phyloP scores from a whole-genome alignment of 495 filamentous ascomycete genomes.

The Talaromyces ruber region DNA sequence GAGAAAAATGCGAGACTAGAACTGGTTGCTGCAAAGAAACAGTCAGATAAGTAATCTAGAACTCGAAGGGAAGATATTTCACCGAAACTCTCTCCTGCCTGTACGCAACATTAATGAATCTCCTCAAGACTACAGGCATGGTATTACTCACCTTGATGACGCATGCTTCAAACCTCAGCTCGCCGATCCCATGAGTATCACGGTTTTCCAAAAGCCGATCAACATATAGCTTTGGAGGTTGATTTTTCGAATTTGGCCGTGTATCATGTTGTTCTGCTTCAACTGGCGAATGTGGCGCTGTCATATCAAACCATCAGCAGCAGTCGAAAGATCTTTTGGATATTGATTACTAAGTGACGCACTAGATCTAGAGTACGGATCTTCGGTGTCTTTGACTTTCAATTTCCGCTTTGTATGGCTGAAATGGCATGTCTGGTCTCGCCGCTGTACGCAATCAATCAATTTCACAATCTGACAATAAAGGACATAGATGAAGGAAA shows the following conservation, averaged over 20 bases:
- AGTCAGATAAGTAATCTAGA: neutral
- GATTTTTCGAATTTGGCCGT: neutral
- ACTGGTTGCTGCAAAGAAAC: slow-evolving; percentile 12
- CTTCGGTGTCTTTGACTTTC: neutral
- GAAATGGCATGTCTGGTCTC: slow-evolving; percentile 15
- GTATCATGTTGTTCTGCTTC: neutral
- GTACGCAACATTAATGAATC: neutral
- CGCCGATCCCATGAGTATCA: slow-evolving; percentile 6
- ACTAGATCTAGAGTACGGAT: slow-evolving; percentile 7
- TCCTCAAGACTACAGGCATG: neutral
- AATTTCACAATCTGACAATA: neutral
- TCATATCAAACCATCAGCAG: neutral
- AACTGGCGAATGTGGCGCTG: neutral
- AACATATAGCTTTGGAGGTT: slow-evolving; percentile 14
- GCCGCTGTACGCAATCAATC: slow-evolving; percentile 12
- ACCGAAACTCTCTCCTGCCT: slow-evolving; percentile 6
- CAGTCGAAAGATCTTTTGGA: neutral
- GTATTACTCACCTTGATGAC: slow-evolving; percentile 12
- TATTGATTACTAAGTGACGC: neutral
- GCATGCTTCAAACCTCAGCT: slow-evolving; percentile 9
- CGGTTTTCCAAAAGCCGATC: slow-evolving; percentile 12
- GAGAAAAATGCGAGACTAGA: slow-evolving; percentile 29
- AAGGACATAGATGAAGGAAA: neutral
- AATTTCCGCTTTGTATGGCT: slow-evolving; percentile 14
- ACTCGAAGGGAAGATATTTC: neutral